phyloP scores from a whole-genome alignment of 2,329 filamentous ascomycete genomes.

The Aureobasidium sp. region DNA sequence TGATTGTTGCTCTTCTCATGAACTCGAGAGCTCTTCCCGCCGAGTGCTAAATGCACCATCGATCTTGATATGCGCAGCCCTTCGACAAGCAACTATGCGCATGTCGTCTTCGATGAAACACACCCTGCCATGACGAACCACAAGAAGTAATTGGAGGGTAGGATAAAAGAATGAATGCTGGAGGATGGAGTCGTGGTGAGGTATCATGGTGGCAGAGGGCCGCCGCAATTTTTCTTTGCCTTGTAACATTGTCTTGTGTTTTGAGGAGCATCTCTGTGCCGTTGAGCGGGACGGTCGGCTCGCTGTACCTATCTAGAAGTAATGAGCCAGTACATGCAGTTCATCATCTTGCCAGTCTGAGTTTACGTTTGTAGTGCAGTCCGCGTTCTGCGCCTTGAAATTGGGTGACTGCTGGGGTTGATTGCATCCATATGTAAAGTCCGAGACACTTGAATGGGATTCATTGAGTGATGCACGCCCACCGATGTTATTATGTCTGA shows the following conservation, averaged over 20 bases:
- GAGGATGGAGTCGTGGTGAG: neutral
- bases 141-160: constrained; percentile 1
- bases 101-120: neutral
- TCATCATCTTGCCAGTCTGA: neutral
- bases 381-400: neutral
- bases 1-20: constrained; percentile 98
- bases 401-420: neutral
- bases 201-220: constrained; percentile 1
- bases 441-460: neutral
- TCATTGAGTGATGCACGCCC: no score
- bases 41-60: constrained; percentile 42
- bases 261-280: constrained; percentile 10
- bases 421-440: neutral
- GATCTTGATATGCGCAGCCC: constrained; percentile 2
- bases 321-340: constrained; percentile 14
- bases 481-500: neutral
- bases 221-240: constrained; percentile 2
- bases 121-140: neutral
- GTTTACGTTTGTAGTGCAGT: no score
- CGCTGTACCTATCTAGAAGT: constrained; percentile 13
- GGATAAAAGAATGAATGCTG: constrained; percentile 3
- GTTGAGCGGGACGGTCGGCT: constrained; percentile 12
- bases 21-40: constrained; percentile 78
- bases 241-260: constrained; percentile 15
- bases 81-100: constrained; percentile 5